Conservation (phyloP, 768 basidiomycete species). For the Collybia sp. region DNA sequence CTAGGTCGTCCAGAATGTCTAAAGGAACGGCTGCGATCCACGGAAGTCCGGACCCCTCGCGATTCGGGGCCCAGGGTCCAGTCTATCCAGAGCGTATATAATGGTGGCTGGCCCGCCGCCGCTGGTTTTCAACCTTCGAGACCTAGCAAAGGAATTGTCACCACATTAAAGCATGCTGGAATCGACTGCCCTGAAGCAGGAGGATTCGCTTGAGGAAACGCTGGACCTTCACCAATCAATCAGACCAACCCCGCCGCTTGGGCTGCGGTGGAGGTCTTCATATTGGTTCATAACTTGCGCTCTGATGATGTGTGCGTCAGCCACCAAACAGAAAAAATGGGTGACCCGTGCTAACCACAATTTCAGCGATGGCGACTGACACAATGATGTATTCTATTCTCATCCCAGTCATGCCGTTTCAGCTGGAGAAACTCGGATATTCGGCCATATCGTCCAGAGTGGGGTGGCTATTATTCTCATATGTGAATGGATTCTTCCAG, state of each 20-base stretch:
- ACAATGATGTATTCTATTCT: conserved; percentile 58
- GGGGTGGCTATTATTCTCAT: conserved; percentile 60
- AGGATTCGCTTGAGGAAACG: too few species aligned
- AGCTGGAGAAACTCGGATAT: conserved; percentile 45
- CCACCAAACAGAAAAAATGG: too few species aligned
- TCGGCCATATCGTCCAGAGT: conserved; percentile 41
- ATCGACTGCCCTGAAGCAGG: too few species aligned
- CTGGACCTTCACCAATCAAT: too few species aligned
- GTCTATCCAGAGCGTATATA: too few species aligned
- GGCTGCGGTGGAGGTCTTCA: conserved; percentile 51
- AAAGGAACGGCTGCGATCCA: too few species aligned
- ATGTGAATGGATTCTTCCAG: conserved; percentile 29
- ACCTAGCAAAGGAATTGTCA: too few species aligned
- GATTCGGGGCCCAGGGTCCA: too few species aligned
- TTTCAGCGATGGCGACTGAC: conserved; percentile 41
- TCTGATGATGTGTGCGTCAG: conserved; percentile 42
- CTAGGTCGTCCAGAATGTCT: too few species aligned
- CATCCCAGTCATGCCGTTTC: conserved; percentile 62
- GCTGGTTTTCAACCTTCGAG: conserved; percentile 30
- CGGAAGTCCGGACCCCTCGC: too few species aligned
- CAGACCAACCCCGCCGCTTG: not conserved
- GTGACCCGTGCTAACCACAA: not conserved
- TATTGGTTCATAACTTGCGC: conserved; percentile 51
- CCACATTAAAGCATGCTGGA: too few species aligned
- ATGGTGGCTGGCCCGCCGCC: not conserved